Evolutionary conservation across 2,329 filamentous ascomycete species (phyloP).

Genomic region (Phoma sp.): DNA sequence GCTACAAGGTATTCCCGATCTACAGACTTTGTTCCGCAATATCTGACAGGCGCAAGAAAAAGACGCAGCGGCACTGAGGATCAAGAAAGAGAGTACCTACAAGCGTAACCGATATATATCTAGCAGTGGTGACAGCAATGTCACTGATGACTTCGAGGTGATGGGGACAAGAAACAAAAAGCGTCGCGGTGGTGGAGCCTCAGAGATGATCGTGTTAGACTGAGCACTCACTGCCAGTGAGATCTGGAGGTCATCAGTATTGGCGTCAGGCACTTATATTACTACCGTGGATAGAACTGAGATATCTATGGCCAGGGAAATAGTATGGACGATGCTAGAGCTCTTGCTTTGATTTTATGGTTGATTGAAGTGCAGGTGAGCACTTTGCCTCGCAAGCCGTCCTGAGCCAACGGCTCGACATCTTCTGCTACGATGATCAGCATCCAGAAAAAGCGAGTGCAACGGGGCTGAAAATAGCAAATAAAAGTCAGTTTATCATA

Average conservation of each 20-base stretch:
- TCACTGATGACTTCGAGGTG: neutral
- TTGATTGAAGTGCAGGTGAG: no score
- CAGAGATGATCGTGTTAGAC: neutral
- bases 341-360: neutral
- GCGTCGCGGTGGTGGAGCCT: neutral
- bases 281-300: neutral
- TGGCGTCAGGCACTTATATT: neutral
- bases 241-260: neutral
- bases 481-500: no score
- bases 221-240: neutral
- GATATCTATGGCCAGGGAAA: no score
- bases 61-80: neutral
- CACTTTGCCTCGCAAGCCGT: no score
- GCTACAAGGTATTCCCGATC: neutral
- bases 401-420: no score
- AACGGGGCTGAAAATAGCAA: no score
- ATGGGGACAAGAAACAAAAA: neutral
- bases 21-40: neutral
- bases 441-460: no score
- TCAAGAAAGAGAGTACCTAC: neutral
- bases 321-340: neutral
- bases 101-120: neutral
- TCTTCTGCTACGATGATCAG: no score
- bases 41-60: neutral
- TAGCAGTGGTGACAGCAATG: neutral